Evolutionary conservation across 2,329 filamentous ascomycete species (phyloP), one percentile per base, ranked within the genome.

Genomic region (Pestalotiopsis sp.): DNA sequence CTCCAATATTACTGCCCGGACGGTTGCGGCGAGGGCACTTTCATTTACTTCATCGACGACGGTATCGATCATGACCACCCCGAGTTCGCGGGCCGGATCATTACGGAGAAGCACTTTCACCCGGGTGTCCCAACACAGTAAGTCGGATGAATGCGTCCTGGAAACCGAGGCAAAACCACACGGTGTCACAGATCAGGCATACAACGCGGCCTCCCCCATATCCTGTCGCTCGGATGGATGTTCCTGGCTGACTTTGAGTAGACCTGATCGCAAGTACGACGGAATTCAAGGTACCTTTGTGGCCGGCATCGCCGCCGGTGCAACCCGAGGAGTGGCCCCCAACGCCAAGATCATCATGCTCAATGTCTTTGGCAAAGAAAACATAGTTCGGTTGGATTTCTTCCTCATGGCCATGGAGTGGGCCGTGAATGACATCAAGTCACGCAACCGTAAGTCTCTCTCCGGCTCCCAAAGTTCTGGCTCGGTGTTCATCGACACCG

Each of bases 11-110:
- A 63, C 14, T 61, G 59, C 7, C 23, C 49, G 38, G 67, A 66
- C n/a, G 55, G 63, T n/a, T 79, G 79, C 45, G 82, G 82, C 7
- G 68, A 73, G n/a, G 76, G 74, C 39, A 79, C 74, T 67, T 86
- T 79, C 69, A 79, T 81, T 59, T 88, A 87, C 72, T 74, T 88
- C 55, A 76, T 88, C 66, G 86, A 88, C 75, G 85, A 82, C 0
- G 86, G 86, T 52, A 81, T 88, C 59, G 76, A 78, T 23, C 77
- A 75, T 55, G 66, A 72, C 9, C 86, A 88, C 74, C 45, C 67
- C 11, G 76, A 82, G 39, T 83, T 83, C 58, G 76, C 77, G 41
- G 77, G 78, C 2, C 79, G 81, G 12, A 70, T 73, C 20, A 69
- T 71, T 17, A 7, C 41, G 38, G 69, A 68, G 23, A 67, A 45